Base-by-base conservation (phyloP, 805 yeast species). In the Wickerhamomyces sydowiorum region DNA sequence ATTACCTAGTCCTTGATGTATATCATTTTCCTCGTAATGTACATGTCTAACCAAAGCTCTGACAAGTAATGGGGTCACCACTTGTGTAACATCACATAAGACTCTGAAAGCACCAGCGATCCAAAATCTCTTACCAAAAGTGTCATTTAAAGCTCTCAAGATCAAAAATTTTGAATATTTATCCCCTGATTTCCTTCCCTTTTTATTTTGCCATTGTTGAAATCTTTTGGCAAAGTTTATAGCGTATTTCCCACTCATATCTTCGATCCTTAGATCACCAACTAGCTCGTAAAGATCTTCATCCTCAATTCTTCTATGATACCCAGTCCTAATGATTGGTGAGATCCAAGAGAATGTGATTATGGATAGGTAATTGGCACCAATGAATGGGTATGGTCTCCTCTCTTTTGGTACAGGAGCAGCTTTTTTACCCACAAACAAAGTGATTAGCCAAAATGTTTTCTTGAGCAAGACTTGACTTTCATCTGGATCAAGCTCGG, bases 41-140 rank as follows among this genome's bases (percentile, higher is more conserved):
- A 86, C 84, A 50, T 76, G 85, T 35, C 67, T 67, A 46, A 87
- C 83, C 43, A 88, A 66, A 29, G 74, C 68, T 56, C 79, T 76
- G 5, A 86, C 77, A 12, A 86, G 58, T 49, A 87, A 65, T 1
- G 96, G 90, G 29, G 80, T 77, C 24, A 80, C 63, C 1, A 85
- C 78, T 41, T 60, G 65, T 7, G 57, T 44, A 4, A 51, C 30
- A 49, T 68, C 72, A 31, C 60, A 50, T 15, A 56, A 14, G 21
- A 56, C 48, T 39, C 64, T 63, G 23, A 52, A 38, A 13, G 50
- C 25, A 28, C 64, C 67, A 5, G 56, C 60, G 14, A 48, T 18
- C 70, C 70, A 66, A 51, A 59, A 62, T 32, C 55, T 51, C 37
- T 37, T 44, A 32, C 38, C 44, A 42, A 66, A 64, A 3, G 70